Evolutionary conservation across 2,329 filamentous ascomycete genomes (phyloP).

Genomic region (Arthrobotrys conoides): DNA sequence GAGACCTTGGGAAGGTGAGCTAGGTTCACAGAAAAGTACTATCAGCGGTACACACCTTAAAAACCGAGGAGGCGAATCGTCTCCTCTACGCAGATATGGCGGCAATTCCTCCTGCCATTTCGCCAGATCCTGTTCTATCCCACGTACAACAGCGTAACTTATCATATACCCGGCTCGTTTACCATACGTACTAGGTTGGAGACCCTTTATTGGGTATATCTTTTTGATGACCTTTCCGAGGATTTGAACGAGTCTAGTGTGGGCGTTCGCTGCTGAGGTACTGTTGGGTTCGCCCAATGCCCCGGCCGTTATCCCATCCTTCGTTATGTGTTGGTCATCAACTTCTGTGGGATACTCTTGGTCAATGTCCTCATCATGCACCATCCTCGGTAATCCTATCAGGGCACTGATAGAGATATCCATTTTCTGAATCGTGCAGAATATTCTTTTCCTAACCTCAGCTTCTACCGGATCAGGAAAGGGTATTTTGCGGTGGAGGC

Average conservation of each 20-base stretch:
- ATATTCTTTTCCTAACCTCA: slow-evolving; percentile 76
- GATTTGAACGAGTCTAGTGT: slow-evolving; percentile 76
- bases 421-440: slow-evolving; percentile 79
- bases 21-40: neutral
- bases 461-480: slow-evolving; percentile 76
- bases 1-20: slow-evolving; percentile 69
- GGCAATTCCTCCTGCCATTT: slow-evolving; percentile 79
- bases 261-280: slow-evolving; percentile 77
- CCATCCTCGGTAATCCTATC: slow-evolving; percentile 76
- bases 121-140: slow-evolving; percentile 76
- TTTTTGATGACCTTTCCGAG: slow-evolving; percentile 76
- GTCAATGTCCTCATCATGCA: slow-evolving; percentile 77
- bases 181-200: slow-evolving; percentile 70
- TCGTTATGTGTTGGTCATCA: slow-evolving; percentile 78
- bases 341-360: slow-evolving; percentile 76
- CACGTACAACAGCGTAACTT: slow-evolving; percentile 75
- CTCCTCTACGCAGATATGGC: slow-evolving; percentile 81
- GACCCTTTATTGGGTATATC: slow-evolving; percentile 76
- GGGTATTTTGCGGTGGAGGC: slow-evolving; percentile 80
- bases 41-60: slow-evolving; percentile 60
- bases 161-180: slow-evolving; percentile 73
- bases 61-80: slow-evolving; percentile 75
- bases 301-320: slow-evolving; percentile 73
- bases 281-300: slow-evolving; percentile 69
- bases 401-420: slow-evolving; percentile 79